Evolutionary conservation across 2,329 filamentous ascomycete genomes (phyloP), one percentile per base, ranked within the genome.

Genomic region (Tolypocladium nubicola): DNA sequence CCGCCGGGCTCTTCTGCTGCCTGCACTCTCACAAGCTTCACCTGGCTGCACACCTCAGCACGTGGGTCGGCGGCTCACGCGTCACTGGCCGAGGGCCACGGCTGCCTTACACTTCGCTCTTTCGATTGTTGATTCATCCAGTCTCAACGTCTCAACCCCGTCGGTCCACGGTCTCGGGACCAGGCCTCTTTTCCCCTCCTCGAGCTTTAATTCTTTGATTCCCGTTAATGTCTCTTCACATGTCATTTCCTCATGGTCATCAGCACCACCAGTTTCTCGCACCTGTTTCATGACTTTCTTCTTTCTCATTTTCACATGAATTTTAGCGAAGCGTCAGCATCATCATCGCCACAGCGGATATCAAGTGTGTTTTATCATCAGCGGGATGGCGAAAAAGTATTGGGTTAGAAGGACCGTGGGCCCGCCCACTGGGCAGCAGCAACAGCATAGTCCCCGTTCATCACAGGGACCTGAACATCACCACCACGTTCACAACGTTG

Each of bases 321-420:
- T 43, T 54, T 52, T 21, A 38, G 56, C 57, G 50, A 26, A 30
- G 56, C 56, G 39, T 57, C 55, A 53, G 54, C 30, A n/a, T 53
- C 47, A 47, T 47, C 39, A n/a, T 54, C 41, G 35, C 56, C 49
- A 47, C 49, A 52, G 40, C 41, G 38, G 21, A 19, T 30, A 53
- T 16, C 23, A 26, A 19, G 45, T 6, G n/a, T 23, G 14, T n/a
- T 35, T n/a, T 35, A 19, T 54, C 16, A 41, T 33, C 19, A 54
- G 52, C 38, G 52, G 52, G 38, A 41, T 14, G 26, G 23, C 21
- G 23, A n/a, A 54, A 54, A 54, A 19, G 30, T 7, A 50, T 35
- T 14, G 52, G 52, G 39, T 33, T 54, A 54, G 52, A 54, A 11
- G 52, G 52, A 19, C n/a, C 30, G 35, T 50, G 19, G 26, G 47